Evolutionary conservation across 2,329 filamentous ascomycete genomes (phyloP).

Genomic region (Ophiocordyceps camponoti-saundersi): DNA sequence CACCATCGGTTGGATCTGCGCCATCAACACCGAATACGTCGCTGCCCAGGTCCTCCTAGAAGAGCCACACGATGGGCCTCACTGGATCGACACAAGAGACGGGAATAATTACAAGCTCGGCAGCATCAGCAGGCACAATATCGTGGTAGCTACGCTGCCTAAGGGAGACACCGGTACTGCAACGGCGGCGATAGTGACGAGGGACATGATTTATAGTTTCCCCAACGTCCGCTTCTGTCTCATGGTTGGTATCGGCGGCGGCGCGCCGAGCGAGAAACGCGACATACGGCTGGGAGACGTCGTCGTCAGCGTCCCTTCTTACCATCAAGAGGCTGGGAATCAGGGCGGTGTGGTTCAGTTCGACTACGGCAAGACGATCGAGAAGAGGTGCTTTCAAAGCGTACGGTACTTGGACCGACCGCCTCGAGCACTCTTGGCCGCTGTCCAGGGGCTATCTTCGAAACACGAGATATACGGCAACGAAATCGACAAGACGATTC

Average conservation of each 20-base stretch:
- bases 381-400: slow-evolving; percentile 2
- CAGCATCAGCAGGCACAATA: slow-evolving; percentile 4
- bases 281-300: slow-evolving; percentile 15
- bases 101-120: slow-evolving; percentile 4
- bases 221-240: slow-evolving; percentile 10
- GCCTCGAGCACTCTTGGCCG: slow-evolving; percentile 1
- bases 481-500: background rate
- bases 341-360: slow-evolving; percentile 8
- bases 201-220: slow-evolving; percentile 11
- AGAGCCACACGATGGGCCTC: slow-evolving; percentile 7
- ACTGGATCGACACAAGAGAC: too few relatives aligned
- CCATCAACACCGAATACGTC: slow-evolving; percentile 15
- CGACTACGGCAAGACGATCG: slow-evolving; percentile 7
- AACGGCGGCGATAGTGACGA: slow-evolving; percentile 7
- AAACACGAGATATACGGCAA: background rate
- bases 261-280: slow-evolving; percentile 12
- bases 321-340: background rate
- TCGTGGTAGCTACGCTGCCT: slow-evolving; percentile 4
- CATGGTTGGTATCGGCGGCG: slow-evolving; percentile 8
- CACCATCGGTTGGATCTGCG: slow-evolving; percentile 26
- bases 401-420: slow-evolving; percentile 4
- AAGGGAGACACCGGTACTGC: slow-evolving; percentile 2
- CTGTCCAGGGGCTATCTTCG: background rate
- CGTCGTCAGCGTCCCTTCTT: slow-evolving; percentile 4
- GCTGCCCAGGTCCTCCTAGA: slow-evolving; percentile 22